Evolutionary conservation across 1,139 yeast species (phyloP).

Genomic region (Kodamaea arcana): DNA sequence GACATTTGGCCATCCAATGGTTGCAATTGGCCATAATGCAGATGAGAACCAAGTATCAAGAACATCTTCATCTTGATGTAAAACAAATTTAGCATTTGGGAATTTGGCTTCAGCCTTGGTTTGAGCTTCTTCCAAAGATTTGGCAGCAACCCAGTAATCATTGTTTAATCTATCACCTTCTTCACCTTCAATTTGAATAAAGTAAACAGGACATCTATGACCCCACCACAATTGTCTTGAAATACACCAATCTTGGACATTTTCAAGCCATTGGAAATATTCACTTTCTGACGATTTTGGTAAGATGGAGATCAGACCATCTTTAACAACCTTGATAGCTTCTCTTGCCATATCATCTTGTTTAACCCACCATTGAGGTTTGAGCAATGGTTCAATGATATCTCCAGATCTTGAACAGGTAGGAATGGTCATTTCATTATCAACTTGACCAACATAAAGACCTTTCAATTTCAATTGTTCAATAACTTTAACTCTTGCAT

Average conservation of each 20-base stretch:
- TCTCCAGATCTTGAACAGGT: slow-evolving; percentile 95
- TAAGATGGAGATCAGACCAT: slow-evolving; percentile 73
- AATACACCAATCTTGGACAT: slow-evolving; percentile 98
- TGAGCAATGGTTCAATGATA: slow-evolving; percentile 89
- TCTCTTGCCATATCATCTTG: slow-evolving; percentile 86
- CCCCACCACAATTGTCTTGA: slow-evolving; percentile 99
- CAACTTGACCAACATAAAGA: slow-evolving; percentile 76
- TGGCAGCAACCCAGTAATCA: slow-evolving; percentile 88
- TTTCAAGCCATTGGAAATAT: slow-evolving; percentile 93
- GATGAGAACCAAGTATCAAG: slow-evolving; percentile 98
- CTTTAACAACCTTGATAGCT: slow-evolving; percentile 81
- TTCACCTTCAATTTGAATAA: slow-evolving; percentile 74
- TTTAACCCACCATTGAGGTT: slow-evolving; percentile 99
- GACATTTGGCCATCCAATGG: slow-evolving; percentile 91
- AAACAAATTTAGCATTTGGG: slow-evolving; percentile 63
- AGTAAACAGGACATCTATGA: slow-evolving; percentile 96
- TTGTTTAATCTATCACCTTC: slow-evolving; percentile 59
- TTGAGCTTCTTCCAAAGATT: slow-evolving; percentile 76
- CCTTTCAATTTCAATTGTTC: slow-evolving; percentile 74
- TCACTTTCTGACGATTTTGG: slow-evolving; percentile 92
- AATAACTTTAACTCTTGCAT: slow-evolving; percentile 84
- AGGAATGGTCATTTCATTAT: slow-evolving; percentile 95
- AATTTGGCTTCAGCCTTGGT: slow-evolving; percentile 73
- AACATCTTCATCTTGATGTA: slow-evolving; percentile 96
- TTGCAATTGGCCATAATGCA: slow-evolving; percentile 96